A percentile compares a stretch with the other conserved stretches of the same genome.
These are phyloP conservation scores for Xenoacremonium recifei DNA, from an alignment of 2,329 filamentous ascomycete genomes.

Conservation along the genomic window DNA sequence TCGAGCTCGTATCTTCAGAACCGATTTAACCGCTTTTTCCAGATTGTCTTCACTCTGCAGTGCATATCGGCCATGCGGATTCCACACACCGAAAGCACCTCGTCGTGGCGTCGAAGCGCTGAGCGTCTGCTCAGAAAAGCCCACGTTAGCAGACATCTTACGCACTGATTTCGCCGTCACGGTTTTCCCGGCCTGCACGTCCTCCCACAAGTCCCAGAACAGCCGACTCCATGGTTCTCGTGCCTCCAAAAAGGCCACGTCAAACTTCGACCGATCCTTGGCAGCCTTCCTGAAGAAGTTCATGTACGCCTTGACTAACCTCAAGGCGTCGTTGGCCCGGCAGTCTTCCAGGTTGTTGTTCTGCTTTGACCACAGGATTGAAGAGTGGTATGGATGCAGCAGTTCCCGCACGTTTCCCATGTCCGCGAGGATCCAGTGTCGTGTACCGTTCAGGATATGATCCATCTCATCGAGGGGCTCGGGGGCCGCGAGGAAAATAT, in stretches of 20 bases:
- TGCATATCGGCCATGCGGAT: too few species aligned
- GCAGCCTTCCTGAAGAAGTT: slow-evolving; percentile 25
- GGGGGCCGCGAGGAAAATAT: slow-evolving; percentile 26
- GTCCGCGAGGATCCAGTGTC: slow-evolving; percentile 30
- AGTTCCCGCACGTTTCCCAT: slow-evolving; percentile 31
- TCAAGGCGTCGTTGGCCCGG: slow-evolving; percentile 30
- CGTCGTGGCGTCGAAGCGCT: too few species aligned
- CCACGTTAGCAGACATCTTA: too few species aligned
- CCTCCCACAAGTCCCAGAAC: slow-evolving; percentile 23
- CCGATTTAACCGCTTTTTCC: slow-evolving; percentile 8
- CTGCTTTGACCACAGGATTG: slow-evolving; percentile 27
- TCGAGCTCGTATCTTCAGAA: slow-evolving; percentile 19
- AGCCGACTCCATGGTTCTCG: slow-evolving; percentile 22
- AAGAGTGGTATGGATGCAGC: slow-evolving; percentile 29
- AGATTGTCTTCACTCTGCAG: too few species aligned
- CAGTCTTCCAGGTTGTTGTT: slow-evolving; percentile 30
- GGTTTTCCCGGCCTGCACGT: slow-evolving; percentile 2
- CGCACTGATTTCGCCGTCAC: slow-evolving; percentile 5
- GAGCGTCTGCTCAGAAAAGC: too few species aligned
- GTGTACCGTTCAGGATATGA: slow-evolving; percentile 7
- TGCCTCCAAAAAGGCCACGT: slow-evolving; percentile 23
- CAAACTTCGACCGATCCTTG: slow-evolving; percentile 19
- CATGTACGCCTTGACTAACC: slow-evolving; percentile 30
- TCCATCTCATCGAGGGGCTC: not conserved
- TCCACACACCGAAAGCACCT: too few species aligned